Base-by-base conservation (phyloP, 495 filamentous ascomycete species). In the Daldinia concentrica region DNA sequence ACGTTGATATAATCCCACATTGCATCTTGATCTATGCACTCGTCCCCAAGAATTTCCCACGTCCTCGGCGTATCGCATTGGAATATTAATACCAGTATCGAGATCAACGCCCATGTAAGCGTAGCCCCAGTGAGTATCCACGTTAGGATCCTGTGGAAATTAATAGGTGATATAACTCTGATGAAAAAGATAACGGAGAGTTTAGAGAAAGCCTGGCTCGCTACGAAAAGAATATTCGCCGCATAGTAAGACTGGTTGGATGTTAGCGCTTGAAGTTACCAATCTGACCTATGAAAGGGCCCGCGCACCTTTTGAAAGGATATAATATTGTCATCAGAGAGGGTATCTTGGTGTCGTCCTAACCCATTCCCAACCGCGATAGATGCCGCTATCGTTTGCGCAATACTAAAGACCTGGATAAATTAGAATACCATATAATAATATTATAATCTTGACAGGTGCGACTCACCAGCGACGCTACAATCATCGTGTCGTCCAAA, bases 1-100 rank as follows among this genome's bases (percentile, higher is more conserved):
- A 30, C 27, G 54, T 57, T 57, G 8, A 57, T 57, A 57, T 57
- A 57, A 11, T 57, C 27, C 54, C 54, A 57, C 54, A 57, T 57
- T 9, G 54, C 54, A 11, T 19, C 9, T 36, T 57, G 54, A 36
- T 57, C 29, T 32, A 57, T 22, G 30, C 54, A 57, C 1, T 37
- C 7, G 2, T 57, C 54, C 15, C 29, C 27, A 17, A 57, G 27
- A 17, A 57, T 32, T 19, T 5, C 15, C 54, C 54, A 57, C 5
- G 29, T 30, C 17, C 8, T 6, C 29, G 54, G 17, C 2, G 17
- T 15, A 57, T 24, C 30, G 54, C 54, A 57, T 17, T 57, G 54
- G n/a, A 57, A 36, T 36, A 57, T 32, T 9, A 57, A 24, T 5
- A 36, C n/a, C 1, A 57, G 14, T 1, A 37, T 36, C 30, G 54